Base-by-base conservation (phyloP, 192 early-diverging fungal genomes). In the Gonapodya sp. region DNA sequence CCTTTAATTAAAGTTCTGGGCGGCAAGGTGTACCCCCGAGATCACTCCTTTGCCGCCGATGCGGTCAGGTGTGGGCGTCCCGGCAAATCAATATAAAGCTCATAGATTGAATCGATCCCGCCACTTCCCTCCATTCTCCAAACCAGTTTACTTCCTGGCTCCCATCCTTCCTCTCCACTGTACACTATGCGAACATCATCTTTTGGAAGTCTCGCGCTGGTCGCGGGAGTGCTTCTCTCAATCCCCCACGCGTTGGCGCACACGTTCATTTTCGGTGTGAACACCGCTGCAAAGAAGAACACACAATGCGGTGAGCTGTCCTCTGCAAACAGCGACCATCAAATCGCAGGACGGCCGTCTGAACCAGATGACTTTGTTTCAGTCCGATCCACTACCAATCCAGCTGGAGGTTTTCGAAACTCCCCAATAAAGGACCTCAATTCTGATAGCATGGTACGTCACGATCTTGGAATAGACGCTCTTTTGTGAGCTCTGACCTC, bases 281-380 rank as follows among this genome's bases (percentile, higher is more conserved):
- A 64, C 46, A 64, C 46, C 8, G 46, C 24, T 24, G 46, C 46
- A 8, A 64, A 64, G 24, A 8, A 24, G 24, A 64, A 64, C 24
- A 64, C 46, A 64, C 46, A 64, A 64, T 64, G 46, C 46, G 46
- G 46, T 64, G 46, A 64, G 46, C n/a, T n/a, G n/a, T n/a, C n/a
- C n/a, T 64, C 46, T 64, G 8, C 8, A 8, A 24, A 16, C 8
- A 8, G 46, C 46, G 24, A 64, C 8, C 24, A 24, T 24, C 8
- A 24, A 16, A 64, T 64, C 24, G 46, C 24, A 8, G 46, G 24
- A 24, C 24, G 46, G 8, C 8, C 46, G 46, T 64, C 8, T 24
- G 46, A 8, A 24, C 8, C 8, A 64, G 8, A 8, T 16, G 24
- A 8, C 8, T 24, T 64, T 24, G 46, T 64, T 24, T 64, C 46